Evolutionary conservation across 2,329 filamentous ascomycete species (phyloP).

Genomic region (Mariannaea sp.): DNA sequence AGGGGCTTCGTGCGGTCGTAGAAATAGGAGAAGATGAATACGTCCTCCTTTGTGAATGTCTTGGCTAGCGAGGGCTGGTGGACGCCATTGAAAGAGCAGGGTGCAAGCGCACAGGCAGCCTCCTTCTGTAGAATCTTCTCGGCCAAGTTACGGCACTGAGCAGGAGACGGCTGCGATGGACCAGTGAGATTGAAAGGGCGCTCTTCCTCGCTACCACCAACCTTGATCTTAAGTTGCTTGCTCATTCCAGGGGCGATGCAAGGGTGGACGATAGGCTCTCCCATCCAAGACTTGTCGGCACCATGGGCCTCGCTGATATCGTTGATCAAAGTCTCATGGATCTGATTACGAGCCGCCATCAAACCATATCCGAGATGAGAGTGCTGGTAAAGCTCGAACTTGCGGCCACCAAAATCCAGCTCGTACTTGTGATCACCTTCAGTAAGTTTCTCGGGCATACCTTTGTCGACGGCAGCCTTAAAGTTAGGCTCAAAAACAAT

Average conservation of each 20-base stretch:
- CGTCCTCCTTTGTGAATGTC: conserved; percentile 88
- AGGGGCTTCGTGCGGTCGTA: conserved; percentile 92
- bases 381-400: conserved; percentile 96
- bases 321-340: conserved; percentile 77
- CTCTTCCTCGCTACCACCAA: conserved; percentile 64
- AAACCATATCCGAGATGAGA: conserved; percentile 96
- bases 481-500: conserved; percentile 98
- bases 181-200: conserved; percentile 83
- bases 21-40: conserved; percentile 98
- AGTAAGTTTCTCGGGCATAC: conserved; percentile 82
- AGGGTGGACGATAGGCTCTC: conserved; percentile 75
- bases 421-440: conserved; percentile 96
- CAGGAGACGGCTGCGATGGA: conserved; percentile 72
- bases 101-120: conserved; percentile 75
- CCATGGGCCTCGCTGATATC: conserved; percentile 69
- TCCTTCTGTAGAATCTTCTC: conserved; percentile 94
- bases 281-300: conserved; percentile 68
- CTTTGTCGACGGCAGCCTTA: conserved; percentile 70
- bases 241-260: conserved; percentile 84
- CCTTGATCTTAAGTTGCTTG: conserved; percentile 72
- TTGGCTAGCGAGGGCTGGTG: conserved; percentile 91
- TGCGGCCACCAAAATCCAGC: conserved; percentile 84
- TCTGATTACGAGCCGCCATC: conserved; percentile 89
- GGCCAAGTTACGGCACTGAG: conserved; percentile 87
- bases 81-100: conserved; percentile 98